Conservation (phyloP, 2,329 filamentous ascomycete genomes). For the Sarocladium kiliense region DNA sequence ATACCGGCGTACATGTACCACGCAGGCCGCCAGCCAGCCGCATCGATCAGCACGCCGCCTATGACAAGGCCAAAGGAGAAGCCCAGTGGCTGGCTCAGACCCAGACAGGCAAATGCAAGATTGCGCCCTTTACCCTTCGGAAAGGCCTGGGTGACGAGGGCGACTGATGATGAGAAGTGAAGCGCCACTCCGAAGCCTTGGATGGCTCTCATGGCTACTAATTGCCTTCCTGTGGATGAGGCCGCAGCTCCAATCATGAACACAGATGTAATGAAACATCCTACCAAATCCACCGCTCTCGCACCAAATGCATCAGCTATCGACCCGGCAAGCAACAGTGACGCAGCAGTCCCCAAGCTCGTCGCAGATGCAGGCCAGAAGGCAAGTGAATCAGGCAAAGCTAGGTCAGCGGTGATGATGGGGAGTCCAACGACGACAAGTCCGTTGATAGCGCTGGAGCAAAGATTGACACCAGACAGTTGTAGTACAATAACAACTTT, state of each 20-base stretch:
- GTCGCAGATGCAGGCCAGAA: conserved; percentile 33
- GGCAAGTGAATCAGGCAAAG: conserved; percentile 23
- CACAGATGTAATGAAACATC: conserved; percentile 22
- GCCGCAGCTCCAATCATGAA: conserved; percentile 27
- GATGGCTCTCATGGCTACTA: conserved; percentile 31
- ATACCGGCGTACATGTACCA: conserved; percentile 35
- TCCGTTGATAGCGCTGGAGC: conserved; percentile 21
- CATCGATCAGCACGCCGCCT: conserved; percentile 41
- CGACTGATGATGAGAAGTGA: conserved; percentile 28
- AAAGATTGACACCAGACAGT: conserved; percentile 18
- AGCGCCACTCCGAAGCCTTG: conserved; percentile 32
- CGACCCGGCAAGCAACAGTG: conserved; percentile 31
- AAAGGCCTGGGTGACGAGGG: conserved; percentile 26
- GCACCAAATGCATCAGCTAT: conserved; percentile 31
- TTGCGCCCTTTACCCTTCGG: conserved; percentile 29
- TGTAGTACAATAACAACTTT: background rate
- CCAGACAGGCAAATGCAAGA: conserved; percentile 36
- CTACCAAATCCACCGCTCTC: conserved; percentile 25
- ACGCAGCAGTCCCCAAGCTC: conserved; percentile 27
- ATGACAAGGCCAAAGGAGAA: conserved; percentile 45
- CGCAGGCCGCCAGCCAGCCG: conserved; percentile 39
- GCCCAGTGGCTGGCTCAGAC: conserved; percentile 40
- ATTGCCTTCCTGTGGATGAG: conserved; percentile 21
- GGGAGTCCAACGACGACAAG: conserved; percentile 34
- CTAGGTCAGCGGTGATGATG: conserved; percentile 30